phyloP scores from a whole-genome alignment of 2,329 filamentous ascomycete genomes.

The Xylariaceae sp. region DNA sequence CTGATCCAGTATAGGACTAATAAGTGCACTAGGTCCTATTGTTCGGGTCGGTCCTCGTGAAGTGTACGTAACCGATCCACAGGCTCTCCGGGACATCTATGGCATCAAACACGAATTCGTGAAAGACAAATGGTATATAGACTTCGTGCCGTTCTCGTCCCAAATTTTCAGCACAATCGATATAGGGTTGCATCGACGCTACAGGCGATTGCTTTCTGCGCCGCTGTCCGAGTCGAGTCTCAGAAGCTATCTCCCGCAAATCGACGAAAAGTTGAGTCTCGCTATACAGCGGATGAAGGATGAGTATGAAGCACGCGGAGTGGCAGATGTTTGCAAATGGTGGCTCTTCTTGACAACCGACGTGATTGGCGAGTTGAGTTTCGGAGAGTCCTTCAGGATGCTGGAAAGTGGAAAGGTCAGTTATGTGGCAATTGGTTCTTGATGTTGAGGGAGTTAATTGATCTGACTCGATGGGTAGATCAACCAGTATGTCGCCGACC shows the following conservation, averaged over 20 bases:
- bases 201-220: conserved; percentile 38
- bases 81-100: conserved; percentile 23
- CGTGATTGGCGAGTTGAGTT: conserved; percentile 47
- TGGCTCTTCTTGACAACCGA: conserved; percentile 51
- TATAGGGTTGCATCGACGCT: conserved; percentile 34
- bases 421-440: not conserved
- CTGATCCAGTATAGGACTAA: not conserved
- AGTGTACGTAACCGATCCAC: conserved; percentile 24
- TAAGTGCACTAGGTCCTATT: conserved; percentile 22
- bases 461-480: conserved; percentile 27
- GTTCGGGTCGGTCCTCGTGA: conserved; percentile 28
- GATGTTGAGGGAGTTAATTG: not conserved
- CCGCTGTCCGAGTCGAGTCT: conserved; percentile 36
- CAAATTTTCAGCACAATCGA: conserved; percentile 39
- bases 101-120: conserved; percentile 25
- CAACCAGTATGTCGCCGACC: conserved; percentile 38
- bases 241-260: conserved; percentile 29
- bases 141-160: conserved; percentile 22
- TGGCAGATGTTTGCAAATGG: conserved; percentile 48
- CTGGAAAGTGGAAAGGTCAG: conserved; percentile 45
- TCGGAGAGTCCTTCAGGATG: conserved; percentile 50
- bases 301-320: conserved; percentile 36
- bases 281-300: conserved; percentile 40
- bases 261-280: conserved; percentile 36
- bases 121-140: conserved; percentile 23